phyloP scores from a whole-genome alignment of 768 basidiomycete genomes.

The Cyclocybe cylindracea region DNA sequence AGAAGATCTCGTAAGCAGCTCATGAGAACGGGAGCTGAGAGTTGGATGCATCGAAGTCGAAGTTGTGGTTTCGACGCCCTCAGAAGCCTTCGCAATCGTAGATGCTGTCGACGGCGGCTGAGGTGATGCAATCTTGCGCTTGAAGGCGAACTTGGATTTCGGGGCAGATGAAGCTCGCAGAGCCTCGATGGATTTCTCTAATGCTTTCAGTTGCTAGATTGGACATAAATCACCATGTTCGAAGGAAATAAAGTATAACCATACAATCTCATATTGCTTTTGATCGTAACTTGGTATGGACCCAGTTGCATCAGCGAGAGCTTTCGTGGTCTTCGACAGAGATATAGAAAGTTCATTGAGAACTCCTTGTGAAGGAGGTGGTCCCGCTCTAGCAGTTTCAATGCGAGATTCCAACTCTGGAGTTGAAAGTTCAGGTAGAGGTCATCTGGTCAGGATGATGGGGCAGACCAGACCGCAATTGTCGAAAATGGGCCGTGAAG shows the following conservation, averaged over 20 bases:
- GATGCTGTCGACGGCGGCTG: not conserved
- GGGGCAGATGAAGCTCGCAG: constrained; percentile 45
- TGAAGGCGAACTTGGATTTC: constrained; percentile 70
- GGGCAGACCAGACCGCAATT: constrained; percentile 50
- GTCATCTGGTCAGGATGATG: constrained; percentile 5
- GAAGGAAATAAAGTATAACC: not conserved
- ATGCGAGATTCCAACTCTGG: constrained; percentile 53
- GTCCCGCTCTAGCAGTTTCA: constrained; percentile 33
- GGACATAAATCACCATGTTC: not conserved
- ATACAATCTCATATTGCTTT: constrained; percentile 66
- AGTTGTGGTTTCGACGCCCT: constrained; percentile 2
- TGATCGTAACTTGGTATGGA: constrained; percentile 75
- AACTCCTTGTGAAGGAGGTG: constrained; percentile 30
- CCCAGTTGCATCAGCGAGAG: constrained; percentile 61
- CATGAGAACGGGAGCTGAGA: constrained; percentile 44
- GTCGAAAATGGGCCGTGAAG: constrained; percentile 53
- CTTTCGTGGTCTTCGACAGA: constrained; percentile 60
- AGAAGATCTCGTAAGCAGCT: constrained; percentile 47
- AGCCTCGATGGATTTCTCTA: constrained; percentile 58
- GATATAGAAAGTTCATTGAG: constrained; percentile 48
- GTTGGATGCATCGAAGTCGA: constrained; percentile 33
- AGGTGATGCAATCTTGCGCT: constrained; percentile 33
- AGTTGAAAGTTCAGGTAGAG: constrained; percentile 8
- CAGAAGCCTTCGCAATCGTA: not conserved
- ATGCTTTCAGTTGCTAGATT: constrained; percentile 61